phyloP scores from a whole-genome alignment of 441 rosid genomes.

The Macaranga tanarius region DNA sequence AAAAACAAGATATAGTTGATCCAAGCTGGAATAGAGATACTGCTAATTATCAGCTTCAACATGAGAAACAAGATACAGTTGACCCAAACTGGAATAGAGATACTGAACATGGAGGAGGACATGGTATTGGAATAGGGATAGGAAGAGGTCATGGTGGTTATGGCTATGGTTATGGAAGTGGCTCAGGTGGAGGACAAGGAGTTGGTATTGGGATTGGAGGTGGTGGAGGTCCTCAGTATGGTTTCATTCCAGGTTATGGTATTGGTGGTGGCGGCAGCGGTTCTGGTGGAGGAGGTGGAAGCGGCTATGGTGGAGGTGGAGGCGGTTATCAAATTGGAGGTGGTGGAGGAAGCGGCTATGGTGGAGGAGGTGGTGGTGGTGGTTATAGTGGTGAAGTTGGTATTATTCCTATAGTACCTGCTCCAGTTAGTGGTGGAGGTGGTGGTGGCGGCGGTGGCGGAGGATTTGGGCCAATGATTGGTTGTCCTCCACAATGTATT shows the following conservation, averaged over 20 bases:
- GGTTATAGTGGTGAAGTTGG: background rate
- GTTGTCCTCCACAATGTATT: slow-evolving; percentile 6
- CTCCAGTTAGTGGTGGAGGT: background rate
- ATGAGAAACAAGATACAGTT: background rate
- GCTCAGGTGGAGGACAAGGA: slow-evolving; percentile 2
- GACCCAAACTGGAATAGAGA: background rate
- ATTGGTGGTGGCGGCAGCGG: background rate
- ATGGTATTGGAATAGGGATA: slow-evolving; percentile 1
- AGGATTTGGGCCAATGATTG: background rate
- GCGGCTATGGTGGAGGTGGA: background rate
- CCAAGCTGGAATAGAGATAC: background rate
- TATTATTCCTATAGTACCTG: background rate
- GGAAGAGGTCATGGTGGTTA: background rate
- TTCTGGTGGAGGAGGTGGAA: background rate
- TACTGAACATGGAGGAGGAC: background rate
- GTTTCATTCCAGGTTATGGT: too few relatives aligned
- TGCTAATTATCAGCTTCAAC: background rate
- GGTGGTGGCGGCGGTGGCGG: background rate
- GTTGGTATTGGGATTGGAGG: slow-evolving; percentile 6
- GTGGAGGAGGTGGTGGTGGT: background rate
- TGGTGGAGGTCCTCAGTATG: too few relatives aligned
- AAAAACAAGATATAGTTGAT: background rate
- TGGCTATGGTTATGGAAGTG: background rate
- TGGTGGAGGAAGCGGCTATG: background rate
- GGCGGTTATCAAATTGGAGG: background rate